Evolutionary conservation across 768 basidiomycete genomes (phyloP), one percentile per base, ranked within the genome.

Genomic region (Panellus pusillus): DNA sequence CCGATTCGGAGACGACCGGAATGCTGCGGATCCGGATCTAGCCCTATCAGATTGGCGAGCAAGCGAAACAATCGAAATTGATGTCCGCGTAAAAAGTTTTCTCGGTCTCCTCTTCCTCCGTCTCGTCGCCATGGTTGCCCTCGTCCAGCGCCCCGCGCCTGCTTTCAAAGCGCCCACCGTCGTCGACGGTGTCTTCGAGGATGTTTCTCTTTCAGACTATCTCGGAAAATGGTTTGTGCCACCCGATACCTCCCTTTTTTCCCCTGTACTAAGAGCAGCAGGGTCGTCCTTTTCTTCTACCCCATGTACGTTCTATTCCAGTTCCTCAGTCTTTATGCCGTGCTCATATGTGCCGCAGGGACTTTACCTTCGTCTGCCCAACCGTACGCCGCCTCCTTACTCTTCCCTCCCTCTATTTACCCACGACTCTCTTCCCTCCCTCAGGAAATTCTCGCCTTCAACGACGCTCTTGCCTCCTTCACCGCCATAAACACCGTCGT

Each of bases 281-380:
- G 93, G 93, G 86, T 95, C n/a, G 79, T 94, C 32, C 82, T 97
- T 15, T 80, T 96, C 70, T 95, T 96, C 76, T 97, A 97, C 74
- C 94, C 94, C 6, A 82, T 96, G 90, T 92, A 74, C 59, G 87
- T 71, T 48, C 15, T 24, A 6, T 6, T 6, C 6, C 20, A 39
- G 29, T 19, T 42, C 47, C 50, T 14, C 44, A 20, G 9, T 15
- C 24, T 15, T 24, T 27, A 35, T 27, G 15, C 24, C 50, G 14
- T 47, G 62, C 13, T 31, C 20, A 37, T 38, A 44, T 7, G 49
- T 40, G 56, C 37, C 20, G 38, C 48, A 92, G 88, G 77, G 89
- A 90, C 65, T 92, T 91, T 71, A 91, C 91, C 36, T 91, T 90
- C 61, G 89, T 91, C 63, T 95, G 92, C 74, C 92, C 92, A n/a